Base-by-base conservation (phyloP, 1,284 basidiomycete species). In the Heliocybe sulcata region DNA sequence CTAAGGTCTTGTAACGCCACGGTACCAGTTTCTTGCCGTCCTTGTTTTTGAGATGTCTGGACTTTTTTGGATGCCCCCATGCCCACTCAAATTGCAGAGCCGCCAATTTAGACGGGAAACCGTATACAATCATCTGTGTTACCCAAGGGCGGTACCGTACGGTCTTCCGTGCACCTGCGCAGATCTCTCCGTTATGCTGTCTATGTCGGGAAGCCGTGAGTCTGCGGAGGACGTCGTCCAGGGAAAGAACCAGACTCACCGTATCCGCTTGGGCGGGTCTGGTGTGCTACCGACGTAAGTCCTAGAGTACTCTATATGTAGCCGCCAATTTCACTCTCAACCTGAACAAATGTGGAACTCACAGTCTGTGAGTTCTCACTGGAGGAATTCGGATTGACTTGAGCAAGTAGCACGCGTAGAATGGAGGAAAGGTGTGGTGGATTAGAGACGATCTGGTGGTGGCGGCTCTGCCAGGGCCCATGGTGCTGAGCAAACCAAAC, bases 61-160 rank as follows among this genome's bases (percentile, higher is more conserved):
- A 82, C 27, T 72, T 64, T 58, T 80, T 68, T 12, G 82, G 81
- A 63, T 93, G 85, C 65, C 94, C 91, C 92, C 92, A 95, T 16
- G 92, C 92, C 91, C 92, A 94, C 71, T 95, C 92, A 64, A 94
- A 94, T 70, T 93, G 81, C 2, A 94, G 74, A 0, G 93, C 92
- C 0, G 90, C 82, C 22, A 94, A 75, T 66, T 87, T 88, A 56
- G 89, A 92, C 0, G 92, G 90, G 65, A 96, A 95, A 3, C 92
- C 92, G 64, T 90, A 80, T 0, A 95, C 90, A 53, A 94, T 85
- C 80, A 92, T 83, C 57, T 92, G 87, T 89, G 94, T 94, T 45
- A 86, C 81, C 92, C 92, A 96, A 20, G 93, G 93, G 29, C 92
- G 70, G 26, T 81, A 79, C 3, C 73, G 69, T 29, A 74, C 75